Evolutionary conservation across 768 basidiomycete genomes (phyloP).

Genomic region (Infundibulicybe gibba): DNA sequence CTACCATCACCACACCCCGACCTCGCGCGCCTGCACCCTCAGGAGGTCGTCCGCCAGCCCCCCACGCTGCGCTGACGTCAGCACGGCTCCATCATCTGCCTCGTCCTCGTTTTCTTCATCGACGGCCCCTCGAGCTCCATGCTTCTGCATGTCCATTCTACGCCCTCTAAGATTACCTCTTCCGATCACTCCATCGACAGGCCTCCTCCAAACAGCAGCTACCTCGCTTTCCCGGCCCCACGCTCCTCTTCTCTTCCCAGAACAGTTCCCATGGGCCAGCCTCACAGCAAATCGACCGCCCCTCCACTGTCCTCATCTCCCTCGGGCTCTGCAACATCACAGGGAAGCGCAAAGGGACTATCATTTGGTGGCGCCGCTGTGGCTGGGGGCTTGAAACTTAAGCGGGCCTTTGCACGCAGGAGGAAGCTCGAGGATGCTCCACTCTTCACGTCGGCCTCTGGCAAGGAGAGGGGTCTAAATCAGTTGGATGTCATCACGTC

Average conservation of each 20-base stretch:
- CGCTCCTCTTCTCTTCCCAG: conserved; percentile 19
- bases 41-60: conserved; percentile 19
- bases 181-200: conserved; percentile 33
- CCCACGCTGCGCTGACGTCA: conserved; percentile 29
- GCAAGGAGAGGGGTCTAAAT: conserved; percentile 3
- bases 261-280: conserved; percentile 20
- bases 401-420: conserved; percentile 54
- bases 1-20: conserved; percentile 6
- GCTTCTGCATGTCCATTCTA: conserved; percentile 29
- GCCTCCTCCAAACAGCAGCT: conserved; percentile 3
- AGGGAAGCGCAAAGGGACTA: conserved; percentile 36
- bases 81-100: conserved; percentile 35
- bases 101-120: conserved; percentile 44
- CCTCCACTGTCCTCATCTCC: conserved; percentile 13
- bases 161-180: conserved; percentile 34
- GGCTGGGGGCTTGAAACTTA: conserved; percentile 46
- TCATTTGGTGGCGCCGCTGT: conserved; percentile 27
- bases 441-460: background rate
- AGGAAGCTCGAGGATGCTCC: conserved; percentile 31
- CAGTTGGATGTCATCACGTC: conserved; percentile 20
- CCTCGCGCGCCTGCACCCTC: conserved; percentile 3
- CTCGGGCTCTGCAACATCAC: conserved; percentile 19
- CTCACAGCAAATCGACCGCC: conserved; percentile 17
- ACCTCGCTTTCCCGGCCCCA: conserved; percentile 10
- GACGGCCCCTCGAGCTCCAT: conserved; percentile 34